Evolutionary conservation across 768 basidiomycete species (phyloP).

Genomic region (Megacollybia marginata): DNA sequence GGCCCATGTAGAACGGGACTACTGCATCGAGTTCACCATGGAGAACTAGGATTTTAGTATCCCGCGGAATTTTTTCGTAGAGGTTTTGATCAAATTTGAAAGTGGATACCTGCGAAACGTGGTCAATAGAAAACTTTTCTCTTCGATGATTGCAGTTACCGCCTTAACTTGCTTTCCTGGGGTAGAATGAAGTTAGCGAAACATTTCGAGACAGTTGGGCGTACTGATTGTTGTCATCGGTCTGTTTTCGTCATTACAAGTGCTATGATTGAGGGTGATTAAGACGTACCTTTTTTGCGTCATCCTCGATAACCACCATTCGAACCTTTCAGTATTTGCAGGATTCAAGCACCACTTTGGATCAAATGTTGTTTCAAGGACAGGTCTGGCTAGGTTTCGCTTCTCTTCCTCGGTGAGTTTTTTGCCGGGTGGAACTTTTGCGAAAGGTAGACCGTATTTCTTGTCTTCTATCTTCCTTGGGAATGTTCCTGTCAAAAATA

Average conservation of each 20-base stretch:
- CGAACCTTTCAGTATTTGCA: constrained; percentile 13
- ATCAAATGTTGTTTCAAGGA: constrained; percentile 24
- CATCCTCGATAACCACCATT: constrained; percentile 10
- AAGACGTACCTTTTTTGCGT: constrained; percentile 11
- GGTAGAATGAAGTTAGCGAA: neutral
- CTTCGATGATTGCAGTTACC: constrained; percentile 9
- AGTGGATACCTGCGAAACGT: neutral
- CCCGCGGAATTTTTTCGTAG: constrained; percentile 22
- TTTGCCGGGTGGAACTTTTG: constrained; percentile 6
- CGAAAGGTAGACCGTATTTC: constrained; percentile 17
- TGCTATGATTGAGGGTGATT: neutral
- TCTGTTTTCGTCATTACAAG: neutral
- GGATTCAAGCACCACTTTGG: constrained; percentile 26
- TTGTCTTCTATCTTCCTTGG: constrained; percentile 10
- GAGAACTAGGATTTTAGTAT: constrained; percentile 29
- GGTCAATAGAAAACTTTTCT: neutral
- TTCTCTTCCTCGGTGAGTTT: constrained; percentile 22
- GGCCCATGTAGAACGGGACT: constrained; percentile 27
- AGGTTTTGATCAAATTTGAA: constrained; percentile 1
- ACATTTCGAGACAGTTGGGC: neutral
- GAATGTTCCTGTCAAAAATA: constrained; percentile 30
- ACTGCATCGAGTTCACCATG: constrained; percentile 32
- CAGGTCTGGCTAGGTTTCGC: constrained; percentile 19
- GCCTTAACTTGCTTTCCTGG: constrained; percentile 27
- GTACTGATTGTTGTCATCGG: constrained; percentile 3